A percentile compares a stretch with the other conserved stretches of the same genome.
Evolutionary conservation across 306 rosid genomes (phyloP).

Genomic region (Castanospermum australe): DNA sequence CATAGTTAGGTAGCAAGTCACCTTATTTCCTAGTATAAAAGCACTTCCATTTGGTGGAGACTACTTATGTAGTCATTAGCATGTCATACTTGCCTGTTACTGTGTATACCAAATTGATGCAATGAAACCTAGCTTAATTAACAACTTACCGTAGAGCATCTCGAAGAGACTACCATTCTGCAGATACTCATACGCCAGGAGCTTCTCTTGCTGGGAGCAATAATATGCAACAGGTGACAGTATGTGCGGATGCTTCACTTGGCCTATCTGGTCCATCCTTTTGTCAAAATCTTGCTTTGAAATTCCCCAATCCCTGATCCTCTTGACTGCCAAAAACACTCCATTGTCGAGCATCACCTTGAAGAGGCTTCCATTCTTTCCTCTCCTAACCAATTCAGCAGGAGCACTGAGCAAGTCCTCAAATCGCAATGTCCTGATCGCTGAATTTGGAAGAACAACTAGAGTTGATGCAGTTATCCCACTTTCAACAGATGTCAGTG

Average conservation of each 20-base stretch:
- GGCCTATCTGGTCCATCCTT: conserved; percentile 52
- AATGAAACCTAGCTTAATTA: not conserved
- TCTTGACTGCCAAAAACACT: conserved; percentile 62
- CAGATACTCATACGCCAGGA: conserved; percentile 64
- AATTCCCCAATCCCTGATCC: conserved; percentile 67
- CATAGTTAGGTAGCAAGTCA: not conserved
- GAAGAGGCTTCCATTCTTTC: conserved; percentile 70
- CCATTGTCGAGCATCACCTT: conserved; percentile 61
- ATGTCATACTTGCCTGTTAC: not conserved
- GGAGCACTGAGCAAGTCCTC: conserved; percentile 75
- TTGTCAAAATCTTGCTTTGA: conserved; percentile 47
- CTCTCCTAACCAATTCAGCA: conserved; percentile 69
- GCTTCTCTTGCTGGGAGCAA: conserved; percentile 75
- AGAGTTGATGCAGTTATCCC: conserved; percentile 42
- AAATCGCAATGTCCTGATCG: conserved; percentile 38
- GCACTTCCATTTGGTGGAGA: not conserved
- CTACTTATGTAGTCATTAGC: not conserved
- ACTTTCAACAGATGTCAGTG: conserved; percentile 53
- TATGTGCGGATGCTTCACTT: conserved; percentile 49
- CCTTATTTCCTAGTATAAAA: not conserved
- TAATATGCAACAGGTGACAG: conserved; percentile 65
- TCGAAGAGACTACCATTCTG: conserved; percentile 75
- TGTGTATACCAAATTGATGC: not conserved
- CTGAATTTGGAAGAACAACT: conserved; percentile 44
- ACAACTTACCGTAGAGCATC: conserved; percentile 59